Percentiles rank a stretch among this genome's conserved stretches.
Conservation (phyloP, 2,329 filamentous ascomycete genomes). For the Talaromyces piceae region DNA sequence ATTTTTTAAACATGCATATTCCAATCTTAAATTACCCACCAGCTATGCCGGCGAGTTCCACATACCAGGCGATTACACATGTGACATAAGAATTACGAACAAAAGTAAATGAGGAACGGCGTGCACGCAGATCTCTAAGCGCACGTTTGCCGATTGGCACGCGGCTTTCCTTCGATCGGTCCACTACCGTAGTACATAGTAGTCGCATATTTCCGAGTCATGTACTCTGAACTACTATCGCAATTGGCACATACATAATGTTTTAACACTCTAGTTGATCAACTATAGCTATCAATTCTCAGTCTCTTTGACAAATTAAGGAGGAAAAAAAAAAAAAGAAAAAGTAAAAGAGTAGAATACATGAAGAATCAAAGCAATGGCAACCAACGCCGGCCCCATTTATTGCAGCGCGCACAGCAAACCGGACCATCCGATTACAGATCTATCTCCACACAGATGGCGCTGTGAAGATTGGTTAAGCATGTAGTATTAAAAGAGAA, state of each 20-base stretch:
- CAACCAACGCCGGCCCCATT: constrained; percentile 1
- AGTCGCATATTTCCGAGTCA: background rate
- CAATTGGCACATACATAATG: background rate
- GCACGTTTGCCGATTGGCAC: too few species aligned
- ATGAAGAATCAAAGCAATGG: constrained; percentile 7
- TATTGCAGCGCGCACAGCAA: background rate
- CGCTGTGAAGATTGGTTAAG: background rate
- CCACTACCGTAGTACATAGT: background rate
- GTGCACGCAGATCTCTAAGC: too few species aligned
- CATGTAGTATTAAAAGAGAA: background rate
- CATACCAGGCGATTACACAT: too few species aligned
- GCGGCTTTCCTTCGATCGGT: background rate
- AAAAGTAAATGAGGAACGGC: too few species aligned
- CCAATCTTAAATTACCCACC: too few species aligned
- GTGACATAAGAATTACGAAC: too few species aligned
- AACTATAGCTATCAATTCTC: background rate
- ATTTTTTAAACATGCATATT: too few species aligned
- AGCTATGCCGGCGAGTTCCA: too few species aligned
- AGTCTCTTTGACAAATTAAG: background rate
- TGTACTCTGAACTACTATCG: background rate
- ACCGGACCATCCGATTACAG: background rate
- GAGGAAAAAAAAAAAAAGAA: background rate
- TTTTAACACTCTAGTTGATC: background rate
- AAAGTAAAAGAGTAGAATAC: constrained; percentile 7
- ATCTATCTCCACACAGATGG: background rate